Base-by-base conservation (phyloP, 108 stramenopile genomes). In the Nitzschia palea region DNA sequence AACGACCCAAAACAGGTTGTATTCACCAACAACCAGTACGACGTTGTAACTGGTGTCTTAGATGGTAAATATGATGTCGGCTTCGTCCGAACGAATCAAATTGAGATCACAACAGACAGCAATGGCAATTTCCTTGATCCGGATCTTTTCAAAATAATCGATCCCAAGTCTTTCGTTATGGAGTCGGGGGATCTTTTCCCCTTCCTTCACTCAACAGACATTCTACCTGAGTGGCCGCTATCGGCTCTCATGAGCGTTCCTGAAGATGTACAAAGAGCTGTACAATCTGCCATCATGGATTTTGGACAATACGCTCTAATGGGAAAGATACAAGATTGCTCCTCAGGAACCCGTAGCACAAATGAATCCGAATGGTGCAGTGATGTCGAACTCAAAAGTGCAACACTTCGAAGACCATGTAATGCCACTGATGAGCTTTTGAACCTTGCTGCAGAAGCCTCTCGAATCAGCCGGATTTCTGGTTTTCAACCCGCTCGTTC, bases 191-290 rank as follows among this genome's bases (percentile, higher is more conserved):
- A 14, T 14, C 55, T 59, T 23, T 79, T 74, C 55, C 78, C 78
- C 4, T 79, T 67, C 28, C 31, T 60, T 31, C 40, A 55, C n/a
- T 62, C 65, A 32, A 79, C 78, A 0, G 44, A 52, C 8, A 22
- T 79, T 12, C 70, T 65, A 42, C 62, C 78, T 10, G 78, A 79
- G 51, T 79, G 78, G 78, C 74, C 69, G 51, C 5, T 79, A 30
- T 73, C 73, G 14, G 64, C 59, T 17, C 42, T 68, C 15, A 18
- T 10, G 8, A 48, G 68, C 47, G 72, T 73, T 31, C 50, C 37
- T 30, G 29, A 37, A 28, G 73, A 70, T 20, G 61, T 79, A 8
- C 20, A 35, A 3, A 40, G 42, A 33, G 78, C 43, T n/a, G 73
- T 79, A 4, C 78, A 79, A 65, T 23, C n/a, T 27, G 73, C 73